Evolutionary conservation across 1,284 basidiomycete genomes (phyloP).

Genomic region (Hymenochaete sp.): DNA sequence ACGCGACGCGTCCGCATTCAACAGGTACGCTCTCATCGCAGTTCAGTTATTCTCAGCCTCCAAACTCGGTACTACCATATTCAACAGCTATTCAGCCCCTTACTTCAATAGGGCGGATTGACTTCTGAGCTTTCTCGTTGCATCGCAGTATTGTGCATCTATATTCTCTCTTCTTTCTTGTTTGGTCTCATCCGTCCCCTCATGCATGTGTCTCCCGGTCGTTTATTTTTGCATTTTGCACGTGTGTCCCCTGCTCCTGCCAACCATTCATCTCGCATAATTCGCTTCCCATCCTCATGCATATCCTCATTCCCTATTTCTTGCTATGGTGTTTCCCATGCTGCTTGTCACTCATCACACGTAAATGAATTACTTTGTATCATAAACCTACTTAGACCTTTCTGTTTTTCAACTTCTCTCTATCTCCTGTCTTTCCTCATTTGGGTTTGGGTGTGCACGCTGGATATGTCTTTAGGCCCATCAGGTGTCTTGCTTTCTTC

Average conservation of each 20-base stretch:
- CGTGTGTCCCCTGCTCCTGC: neutral
- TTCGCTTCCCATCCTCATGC: neutral
- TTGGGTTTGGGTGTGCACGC: conserved; percentile 8
- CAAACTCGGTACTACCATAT: conserved; percentile 5
- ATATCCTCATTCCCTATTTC: neutral
- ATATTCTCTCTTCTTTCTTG: no score
- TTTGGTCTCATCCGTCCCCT: no score
- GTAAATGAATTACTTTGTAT: neutral
- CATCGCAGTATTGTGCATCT: no score
- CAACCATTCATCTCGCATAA: neutral
- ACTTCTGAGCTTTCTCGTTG: no score
- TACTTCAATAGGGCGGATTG: conserved; percentile 6
- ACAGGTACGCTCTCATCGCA: conserved; percentile 15
- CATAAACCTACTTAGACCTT: no score
- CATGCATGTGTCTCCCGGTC: no score
- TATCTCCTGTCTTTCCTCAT: conserved; percentile 1
- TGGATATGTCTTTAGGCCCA: neutral
- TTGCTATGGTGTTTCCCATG: conserved; percentile 2
- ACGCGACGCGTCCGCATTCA: conserved; percentile 14
- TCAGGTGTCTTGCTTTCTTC: conserved; percentile 10
- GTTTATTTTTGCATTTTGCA: no score
- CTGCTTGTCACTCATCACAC: neutral
- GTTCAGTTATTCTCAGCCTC: conserved; percentile 3
- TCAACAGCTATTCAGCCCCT: conserved; percentile 5
- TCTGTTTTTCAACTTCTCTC: conserved; percentile 2